phyloP scores from a whole-genome alignment of 2,329 filamentous ascomycete species.

The Nothophoma quercina region DNA sequence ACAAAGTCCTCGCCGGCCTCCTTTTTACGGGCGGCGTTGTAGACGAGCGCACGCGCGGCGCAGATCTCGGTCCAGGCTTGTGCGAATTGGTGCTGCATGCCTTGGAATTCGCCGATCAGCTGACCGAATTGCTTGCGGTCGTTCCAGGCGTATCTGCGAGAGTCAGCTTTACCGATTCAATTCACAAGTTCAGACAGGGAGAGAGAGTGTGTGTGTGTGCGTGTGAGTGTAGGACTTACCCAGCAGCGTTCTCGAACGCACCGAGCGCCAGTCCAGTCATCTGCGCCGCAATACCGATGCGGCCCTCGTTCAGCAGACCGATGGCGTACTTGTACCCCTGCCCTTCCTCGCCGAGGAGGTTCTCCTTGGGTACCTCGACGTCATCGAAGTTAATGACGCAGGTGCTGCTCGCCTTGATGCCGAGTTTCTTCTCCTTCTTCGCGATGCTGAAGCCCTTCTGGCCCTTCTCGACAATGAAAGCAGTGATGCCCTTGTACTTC shows the following conservation, averaged over 20 bases:
- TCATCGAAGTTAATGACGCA: constrained; percentile 98
- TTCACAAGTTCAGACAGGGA: not conserved
- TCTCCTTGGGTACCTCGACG: constrained; percentile 85
- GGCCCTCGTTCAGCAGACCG: constrained; percentile 89
- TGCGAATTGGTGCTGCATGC: constrained; percentile 98
- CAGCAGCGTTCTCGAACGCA: constrained; percentile 92
- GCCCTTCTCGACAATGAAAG: constrained; percentile 92
- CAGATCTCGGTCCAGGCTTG: constrained; percentile 94
- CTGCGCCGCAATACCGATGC: constrained; percentile 97
- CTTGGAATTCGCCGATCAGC: constrained; percentile 95
- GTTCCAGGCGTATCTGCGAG: constrained; percentile 86
- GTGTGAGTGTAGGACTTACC: constrained; percentile 59
- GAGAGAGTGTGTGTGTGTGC: too few species aligned
- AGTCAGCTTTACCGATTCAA: constrained; percentile 5
- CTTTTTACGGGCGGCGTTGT: constrained; percentile 97
- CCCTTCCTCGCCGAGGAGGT: constrained; percentile 86
- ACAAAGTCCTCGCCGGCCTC: constrained; percentile 96
- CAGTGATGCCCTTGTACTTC: constrained; percentile 96
- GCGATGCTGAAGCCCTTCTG: constrained; percentile 90
- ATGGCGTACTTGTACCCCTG: constrained; percentile 99
- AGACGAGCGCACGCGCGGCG: constrained; percentile 90
- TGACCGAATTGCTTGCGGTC: constrained; percentile 96
- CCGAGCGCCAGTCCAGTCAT: constrained; percentile 97
- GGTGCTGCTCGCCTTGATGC: constrained; percentile 93
- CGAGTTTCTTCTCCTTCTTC: constrained; percentile 99